These are phyloP conservation scores for Phaeosphaeria sp. DNA, from an alignment of 2,329 filamentous ascomycete genomes.

Conservation along the genomic window DNA sequence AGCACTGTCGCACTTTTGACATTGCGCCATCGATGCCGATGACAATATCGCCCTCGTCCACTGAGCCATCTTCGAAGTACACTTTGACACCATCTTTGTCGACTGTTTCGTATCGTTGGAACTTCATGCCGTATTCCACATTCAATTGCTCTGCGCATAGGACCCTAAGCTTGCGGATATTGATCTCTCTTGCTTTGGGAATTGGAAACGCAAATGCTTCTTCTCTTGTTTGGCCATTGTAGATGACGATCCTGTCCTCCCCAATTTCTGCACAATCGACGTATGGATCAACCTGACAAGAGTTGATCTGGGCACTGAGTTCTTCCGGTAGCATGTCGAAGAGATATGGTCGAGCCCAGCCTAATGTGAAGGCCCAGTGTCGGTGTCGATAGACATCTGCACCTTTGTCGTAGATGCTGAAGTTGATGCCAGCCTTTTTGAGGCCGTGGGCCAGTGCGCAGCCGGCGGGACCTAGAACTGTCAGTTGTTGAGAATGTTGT, in stretches of 20 bases:
- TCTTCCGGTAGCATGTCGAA: constrained; percentile 40
- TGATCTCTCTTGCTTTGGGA: constrained; percentile 41
- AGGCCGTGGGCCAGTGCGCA: constrained; percentile 52
- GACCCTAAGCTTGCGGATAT: constrained; percentile 47
- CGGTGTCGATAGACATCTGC: constrained; percentile 34
- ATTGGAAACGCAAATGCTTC: constrained; percentile 45
- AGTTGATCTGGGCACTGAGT: constrained; percentile 30
- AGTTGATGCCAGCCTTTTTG: constrained; percentile 44
- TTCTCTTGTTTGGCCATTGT: constrained; percentile 45
- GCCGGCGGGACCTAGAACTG: constrained; percentile 48
- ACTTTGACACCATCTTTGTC: constrained; percentile 34
- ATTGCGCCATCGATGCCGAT: constrained; percentile 38
- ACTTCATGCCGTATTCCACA: constrained; percentile 37
- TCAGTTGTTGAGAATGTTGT: background rate
- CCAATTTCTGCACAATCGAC: constrained; percentile 34
- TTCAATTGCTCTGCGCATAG: constrained; percentile 45
- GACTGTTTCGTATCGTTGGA: constrained; percentile 19
- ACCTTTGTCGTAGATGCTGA: constrained; percentile 38
- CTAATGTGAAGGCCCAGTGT: constrained; percentile 49
- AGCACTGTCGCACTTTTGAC: constrained; percentile 33
- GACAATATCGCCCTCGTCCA: constrained; percentile 25
- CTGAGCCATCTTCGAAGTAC: constrained; percentile 33
- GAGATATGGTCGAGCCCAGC: constrained; percentile 43
- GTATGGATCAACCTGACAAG: constrained; percentile 43
- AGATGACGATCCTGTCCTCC: constrained; percentile 40